Conservation (phyloP, 192 early-diverging fungal genomes). For the Oehlia diaphana region DNA sequence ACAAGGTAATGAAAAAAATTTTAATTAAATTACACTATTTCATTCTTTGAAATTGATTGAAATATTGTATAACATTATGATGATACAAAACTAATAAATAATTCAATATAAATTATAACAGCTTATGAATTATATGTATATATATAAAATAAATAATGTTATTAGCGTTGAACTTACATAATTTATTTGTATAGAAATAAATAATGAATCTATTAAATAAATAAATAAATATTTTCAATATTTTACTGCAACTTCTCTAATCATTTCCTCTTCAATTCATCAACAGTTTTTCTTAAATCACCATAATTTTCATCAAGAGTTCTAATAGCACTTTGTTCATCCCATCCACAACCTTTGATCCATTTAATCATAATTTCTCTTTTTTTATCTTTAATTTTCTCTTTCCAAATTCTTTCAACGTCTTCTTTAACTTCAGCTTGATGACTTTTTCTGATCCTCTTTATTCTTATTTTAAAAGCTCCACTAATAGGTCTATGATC, state of each 20-base stretch:
- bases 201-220: background rate
- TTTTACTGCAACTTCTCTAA: background rate
- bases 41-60: too few species aligned
- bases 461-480: constrained; percentile 62
- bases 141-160: too few species aligned
- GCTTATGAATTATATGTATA: too few species aligned
- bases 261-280: background rate
- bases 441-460: constrained; percentile 55
- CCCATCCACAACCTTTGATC: constrained; percentile 40
- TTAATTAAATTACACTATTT: too few species aligned
- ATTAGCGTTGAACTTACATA: too few species aligned
- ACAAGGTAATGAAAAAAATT: too few species aligned
- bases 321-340: background rate
- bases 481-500: constrained; percentile 87
- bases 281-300: constrained; percentile 10
- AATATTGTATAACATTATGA: too few species aligned
- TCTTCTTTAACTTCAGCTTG: constrained; percentile 46
- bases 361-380: constrained; percentile 37
- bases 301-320: background rate
- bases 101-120: too few species aligned
- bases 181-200: background rate
- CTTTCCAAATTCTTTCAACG: constrained; percentile 48
- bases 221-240: background rate
- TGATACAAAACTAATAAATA: too few species aligned
- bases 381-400: constrained; percentile 43